These are phyloP conservation scores for Bromus sterilis DNA, from an alignment of 176 grass and related monocot genomes.

Conservation along the genomic window DNA sequence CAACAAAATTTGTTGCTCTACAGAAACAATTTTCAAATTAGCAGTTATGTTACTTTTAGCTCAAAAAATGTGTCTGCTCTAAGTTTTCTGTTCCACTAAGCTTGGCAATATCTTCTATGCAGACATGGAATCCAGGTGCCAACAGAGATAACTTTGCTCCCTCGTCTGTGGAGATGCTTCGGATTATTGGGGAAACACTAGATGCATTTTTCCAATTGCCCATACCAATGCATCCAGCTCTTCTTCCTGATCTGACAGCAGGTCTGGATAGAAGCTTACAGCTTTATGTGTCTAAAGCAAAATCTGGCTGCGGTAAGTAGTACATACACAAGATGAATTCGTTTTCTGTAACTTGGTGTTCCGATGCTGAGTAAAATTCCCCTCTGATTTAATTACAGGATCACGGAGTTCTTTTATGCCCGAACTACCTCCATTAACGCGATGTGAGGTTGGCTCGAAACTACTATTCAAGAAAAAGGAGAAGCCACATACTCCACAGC, in stretches of 20 bases:
- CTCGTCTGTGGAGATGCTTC: slow-evolving; percentile 83
- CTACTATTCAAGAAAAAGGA: slow-evolving; percentile 92
- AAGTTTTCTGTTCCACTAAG: slow-evolving; percentile 22
- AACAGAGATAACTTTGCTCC: slow-evolving; percentile 90
- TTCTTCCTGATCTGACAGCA: slow-evolving; percentile 76
- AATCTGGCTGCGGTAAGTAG: slow-evolving; percentile 90
- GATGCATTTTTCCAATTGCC: slow-evolving; percentile 95
- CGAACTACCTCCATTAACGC: slow-evolving; percentile 63
- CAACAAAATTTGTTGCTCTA: not conserved
- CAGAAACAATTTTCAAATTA: not conserved
- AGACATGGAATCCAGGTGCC: slow-evolving; percentile 87
- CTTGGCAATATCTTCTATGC: slow-evolving; percentile 18
- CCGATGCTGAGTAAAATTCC: not conserved
- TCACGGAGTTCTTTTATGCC: slow-evolving; percentile 75
- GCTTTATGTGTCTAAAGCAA: slow-evolving; percentile 79
- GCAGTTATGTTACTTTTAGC: not conserved
- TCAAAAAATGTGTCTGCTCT: not conserved
- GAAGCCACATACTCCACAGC: slow-evolving; percentile 59
- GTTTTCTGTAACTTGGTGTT: slow-evolving; percentile 16
- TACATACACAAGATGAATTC: slow-evolving; percentile 3
- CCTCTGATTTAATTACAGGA: slow-evolving; percentile 37
- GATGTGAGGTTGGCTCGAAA: slow-evolving; percentile 95
- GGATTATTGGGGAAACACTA: slow-evolving; percentile 83
- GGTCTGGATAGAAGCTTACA: slow-evolving; percentile 87
- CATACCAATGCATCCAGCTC: slow-evolving; percentile 81